Evolutionary conservation across 2,329 filamentous ascomycete species (phyloP), one percentile per base, ranked within the genome.

Genomic region (Verticillium dahliae): DNA sequence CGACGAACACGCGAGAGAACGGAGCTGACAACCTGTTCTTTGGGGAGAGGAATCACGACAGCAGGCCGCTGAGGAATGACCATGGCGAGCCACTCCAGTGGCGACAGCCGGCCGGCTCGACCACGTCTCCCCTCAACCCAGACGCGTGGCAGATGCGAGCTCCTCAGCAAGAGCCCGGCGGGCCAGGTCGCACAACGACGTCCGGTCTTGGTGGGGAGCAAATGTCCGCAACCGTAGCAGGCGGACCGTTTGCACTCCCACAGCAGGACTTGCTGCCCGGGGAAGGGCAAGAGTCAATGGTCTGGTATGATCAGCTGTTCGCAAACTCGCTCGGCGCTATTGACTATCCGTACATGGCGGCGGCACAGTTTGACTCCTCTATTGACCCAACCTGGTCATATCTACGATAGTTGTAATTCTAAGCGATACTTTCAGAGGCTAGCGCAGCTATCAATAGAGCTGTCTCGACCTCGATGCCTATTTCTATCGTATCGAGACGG

Each of bases 281-380:
- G 0, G 72, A 73, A 18, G 71, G 70, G 0, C 71, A 74, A n/a
- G 70, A 73, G 58, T 72, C 72, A 0, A 72, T 73, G 63, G 70
- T 73, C 52, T 74, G 72, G 72, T 73, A 72, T 41, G 72, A 73
- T 7, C 72, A 73, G 41, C 54, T 73, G 18, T 73, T 73, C 61
- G 71, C 69, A 1, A 73, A 70, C 39, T 72, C 71, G 0, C 73
- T 73, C 54, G 71, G 69, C 31, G 70, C 70, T 1, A 71, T 73
- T 55, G 72, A 73, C 9, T 73, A 72, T 18, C 72, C 72, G 0
- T 72, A 72, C 31, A 64, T 73, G 14, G 70, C 69, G 4, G 69
- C 72, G 15, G 70, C 72, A 0, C 69, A 73, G 39, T 72, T 74
- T 54, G 70, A 74, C 58, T 65, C 70, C 1, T 72, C 70, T 9